These are phyloP conservation scores for Chaetomidium leptoderma DNA, from an alignment of 495 filamentous ascomycete genomes.

Conservation along the genomic window DNA sequence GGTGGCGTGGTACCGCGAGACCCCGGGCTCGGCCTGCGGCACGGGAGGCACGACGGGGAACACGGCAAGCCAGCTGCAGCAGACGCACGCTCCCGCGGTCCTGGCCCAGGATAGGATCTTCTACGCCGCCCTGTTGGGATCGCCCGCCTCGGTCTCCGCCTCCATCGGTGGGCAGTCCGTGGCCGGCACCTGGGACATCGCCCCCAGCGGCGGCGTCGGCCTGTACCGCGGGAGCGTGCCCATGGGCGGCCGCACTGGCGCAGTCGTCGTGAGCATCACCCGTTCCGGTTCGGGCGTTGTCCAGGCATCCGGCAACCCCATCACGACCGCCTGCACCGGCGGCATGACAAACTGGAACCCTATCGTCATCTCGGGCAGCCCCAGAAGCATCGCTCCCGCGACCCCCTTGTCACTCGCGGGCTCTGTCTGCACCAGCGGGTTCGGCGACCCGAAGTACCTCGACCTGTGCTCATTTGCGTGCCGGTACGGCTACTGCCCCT, in stretches of 20 bases:
- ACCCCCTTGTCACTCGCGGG: not conserved
- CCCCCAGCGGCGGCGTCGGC: not conserved
- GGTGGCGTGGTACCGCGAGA: constrained; percentile 56
- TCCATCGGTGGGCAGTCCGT: constrained; percentile 35
- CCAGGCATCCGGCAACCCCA: not conserved
- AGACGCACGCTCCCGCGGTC: constrained; percentile 13
- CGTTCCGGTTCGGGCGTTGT: not conserved
- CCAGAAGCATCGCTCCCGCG: not conserved
- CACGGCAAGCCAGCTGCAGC: constrained; percentile 20
- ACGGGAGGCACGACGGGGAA: constrained; percentile 28
- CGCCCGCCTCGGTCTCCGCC: constrained; percentile 42
- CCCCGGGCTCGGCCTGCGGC: not conserved
- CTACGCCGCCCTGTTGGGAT: constrained; percentile 38
- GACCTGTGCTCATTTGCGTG: not conserved
- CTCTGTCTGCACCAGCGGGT: not conserved
- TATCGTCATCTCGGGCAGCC: not conserved
- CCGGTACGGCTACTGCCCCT: not conserved
- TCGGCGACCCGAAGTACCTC: not conserved
- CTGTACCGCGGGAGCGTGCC: constrained; percentile 1
- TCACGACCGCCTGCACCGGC: not conserved
- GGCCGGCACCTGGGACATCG: not conserved
- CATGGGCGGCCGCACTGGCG: not conserved
- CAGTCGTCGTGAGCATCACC: not conserved
- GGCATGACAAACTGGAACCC: not conserved
- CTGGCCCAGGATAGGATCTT: constrained; percentile 35